Conservation (phyloP, 805 yeast species). For the Kazachstania viticola region DNA sequence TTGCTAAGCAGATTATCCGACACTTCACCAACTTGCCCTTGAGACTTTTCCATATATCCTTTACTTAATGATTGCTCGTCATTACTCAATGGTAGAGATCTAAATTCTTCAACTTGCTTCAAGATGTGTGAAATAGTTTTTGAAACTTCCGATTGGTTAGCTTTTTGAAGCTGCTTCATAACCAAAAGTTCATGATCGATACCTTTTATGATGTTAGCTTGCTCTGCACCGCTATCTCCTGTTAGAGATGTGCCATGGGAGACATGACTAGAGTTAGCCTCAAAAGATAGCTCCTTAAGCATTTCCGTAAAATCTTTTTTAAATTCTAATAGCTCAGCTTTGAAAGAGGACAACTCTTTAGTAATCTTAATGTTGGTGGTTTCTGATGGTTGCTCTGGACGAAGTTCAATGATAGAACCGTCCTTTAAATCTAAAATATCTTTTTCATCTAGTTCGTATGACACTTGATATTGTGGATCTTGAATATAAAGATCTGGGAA, state of each 20-base stretch:
- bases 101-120: conserved; percentile 40
- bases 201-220: not conserved
- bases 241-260: not conserved
- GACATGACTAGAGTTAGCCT: not conserved
- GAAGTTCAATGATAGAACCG: conserved; percentile 50
- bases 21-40: conserved; percentile 58
- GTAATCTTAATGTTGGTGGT: conserved; percentile 1
- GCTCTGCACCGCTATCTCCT: not conserved
- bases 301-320: conserved; percentile 7
- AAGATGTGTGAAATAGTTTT: conserved; percentile 34
- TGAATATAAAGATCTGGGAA: conserved; percentile 74
- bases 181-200: conserved; percentile 14
- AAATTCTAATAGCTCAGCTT: conserved; percentile 8
- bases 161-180: conserved; percentile 43
- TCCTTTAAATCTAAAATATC: conserved; percentile 44
- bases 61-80: conserved; percentile 27
- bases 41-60: conserved; percentile 66
- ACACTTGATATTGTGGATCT: conserved; percentile 45
- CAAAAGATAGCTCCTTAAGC: conserved; percentile 3
- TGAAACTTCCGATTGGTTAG: conserved; percentile 33
- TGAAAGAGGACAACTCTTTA: conserved; percentile 3
- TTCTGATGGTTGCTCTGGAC: conserved; percentile 5
- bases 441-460: conserved; percentile 73
- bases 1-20: conserved; percentile 63
- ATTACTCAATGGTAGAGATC: conserved; percentile 33